Conservation (phyloP, 202 grass and related monocot genomes). For the Cymbopogon flexuosus region DNA sequence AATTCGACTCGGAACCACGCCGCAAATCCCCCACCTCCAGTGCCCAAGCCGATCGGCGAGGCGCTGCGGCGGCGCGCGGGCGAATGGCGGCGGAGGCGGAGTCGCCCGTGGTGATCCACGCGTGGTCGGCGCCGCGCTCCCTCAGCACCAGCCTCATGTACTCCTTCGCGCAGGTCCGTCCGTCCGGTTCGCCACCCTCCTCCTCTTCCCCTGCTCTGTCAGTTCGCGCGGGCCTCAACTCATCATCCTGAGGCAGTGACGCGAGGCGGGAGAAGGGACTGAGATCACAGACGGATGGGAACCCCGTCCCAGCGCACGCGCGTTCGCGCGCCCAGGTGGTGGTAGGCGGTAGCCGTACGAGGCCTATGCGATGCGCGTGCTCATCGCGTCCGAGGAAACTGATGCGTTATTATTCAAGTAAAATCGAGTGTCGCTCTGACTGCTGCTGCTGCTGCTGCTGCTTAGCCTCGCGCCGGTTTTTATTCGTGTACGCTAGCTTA, state of each 20-base stretch:
- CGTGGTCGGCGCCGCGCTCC: constrained; percentile 90
- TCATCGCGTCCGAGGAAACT: not conserved
- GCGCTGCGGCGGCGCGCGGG: not conserved
- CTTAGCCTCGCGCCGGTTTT: not conserved
- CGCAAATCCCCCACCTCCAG: not conserved
- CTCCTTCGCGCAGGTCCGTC: constrained; percentile 78
- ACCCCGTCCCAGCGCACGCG: not conserved
- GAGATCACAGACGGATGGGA: not conserved
- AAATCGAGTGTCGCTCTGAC: not conserved
- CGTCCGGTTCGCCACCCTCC: not conserved
- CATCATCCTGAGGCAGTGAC: not conserved
- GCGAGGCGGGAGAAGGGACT: not conserved
- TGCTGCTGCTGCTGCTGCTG: not conserved
- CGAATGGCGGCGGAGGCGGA: constrained; percentile 38
- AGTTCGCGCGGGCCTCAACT: not conserved
- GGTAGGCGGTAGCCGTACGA: not conserved
- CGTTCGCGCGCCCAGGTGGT: not conserved
- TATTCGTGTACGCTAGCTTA: not conserved
- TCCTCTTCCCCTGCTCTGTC: not conserved
- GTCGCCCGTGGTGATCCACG: constrained; percentile 73
- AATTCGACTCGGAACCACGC: too few species aligned
- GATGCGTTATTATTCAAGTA: not conserved
- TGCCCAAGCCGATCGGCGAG: not conserved
- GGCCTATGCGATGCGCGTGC: not conserved
- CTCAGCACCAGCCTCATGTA: constrained; percentile 99